These are phyloP conservation scores for Chenopodium quinoa DNA, from an alignment of 148 eudicot species.

Conservation along the genomic window DNA sequence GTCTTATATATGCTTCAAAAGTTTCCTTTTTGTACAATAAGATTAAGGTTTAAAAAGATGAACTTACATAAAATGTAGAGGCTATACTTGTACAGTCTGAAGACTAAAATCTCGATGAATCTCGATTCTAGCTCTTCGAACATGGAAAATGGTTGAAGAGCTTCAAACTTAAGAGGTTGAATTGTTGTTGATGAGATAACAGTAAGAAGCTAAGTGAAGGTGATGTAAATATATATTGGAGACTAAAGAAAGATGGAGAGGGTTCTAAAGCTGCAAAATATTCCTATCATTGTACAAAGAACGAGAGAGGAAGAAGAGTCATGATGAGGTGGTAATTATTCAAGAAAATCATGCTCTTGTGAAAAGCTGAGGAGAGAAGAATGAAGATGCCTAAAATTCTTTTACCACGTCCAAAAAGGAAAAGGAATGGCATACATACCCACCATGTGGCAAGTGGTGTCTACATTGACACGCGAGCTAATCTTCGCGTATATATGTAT, in stretches of 20 bases:
- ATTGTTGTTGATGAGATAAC: neutral
- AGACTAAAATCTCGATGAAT: neutral
- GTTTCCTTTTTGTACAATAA: neutral
- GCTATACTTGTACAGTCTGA: neutral
- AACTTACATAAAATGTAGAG: constrained; percentile 2
- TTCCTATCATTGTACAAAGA: constrained; percentile 16
- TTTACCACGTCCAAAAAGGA: constrained; percentile 34
- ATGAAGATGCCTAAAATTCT: constrained; percentile 29
- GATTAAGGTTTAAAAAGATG: neutral
- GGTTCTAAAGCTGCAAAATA: constrained; percentile 27
- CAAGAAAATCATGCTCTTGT: constrained; percentile 26
- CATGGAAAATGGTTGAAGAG: neutral
- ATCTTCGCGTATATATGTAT: too few species aligned
- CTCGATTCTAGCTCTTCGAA: neutral
- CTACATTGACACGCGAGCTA: constrained; percentile 26
- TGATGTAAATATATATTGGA: neutral
- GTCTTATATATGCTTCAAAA: neutral
- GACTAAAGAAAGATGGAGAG: neutral
- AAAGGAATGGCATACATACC: constrained; percentile 33
- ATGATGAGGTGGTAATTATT: constrained; percentile 27
- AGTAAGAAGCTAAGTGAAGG: neutral
- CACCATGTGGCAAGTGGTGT: constrained; percentile 37
- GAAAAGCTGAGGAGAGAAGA: constrained; percentile 21
- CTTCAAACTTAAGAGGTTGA: neutral
- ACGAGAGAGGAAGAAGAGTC: neutral